Percentiles rank a stretch among this genome's conserved stretches.
Conservation (phyloP, 2,329 filamentous ascomycete genomes). For the Aureobasidium zeae region DNA sequence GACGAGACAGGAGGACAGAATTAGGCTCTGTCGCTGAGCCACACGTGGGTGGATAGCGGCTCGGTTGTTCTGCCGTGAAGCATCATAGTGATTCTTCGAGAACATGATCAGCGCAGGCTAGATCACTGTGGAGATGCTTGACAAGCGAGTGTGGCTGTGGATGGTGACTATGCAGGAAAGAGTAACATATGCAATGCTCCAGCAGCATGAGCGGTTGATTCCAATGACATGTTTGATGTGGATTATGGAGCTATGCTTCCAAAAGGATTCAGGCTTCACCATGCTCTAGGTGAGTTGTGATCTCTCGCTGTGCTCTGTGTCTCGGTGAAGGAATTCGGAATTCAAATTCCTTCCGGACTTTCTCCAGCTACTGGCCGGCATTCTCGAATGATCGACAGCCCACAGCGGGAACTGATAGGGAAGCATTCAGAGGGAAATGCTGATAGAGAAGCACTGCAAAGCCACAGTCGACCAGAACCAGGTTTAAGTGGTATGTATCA, state of each 20-base stretch:
- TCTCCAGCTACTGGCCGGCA: no score
- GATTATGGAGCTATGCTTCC: not conserved
- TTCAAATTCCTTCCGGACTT: not conserved
- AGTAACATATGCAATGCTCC: slow-evolving; percentile 1
- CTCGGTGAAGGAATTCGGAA: not conserved
- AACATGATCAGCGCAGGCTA: slow-evolving; percentile 3
- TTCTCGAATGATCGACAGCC: no score
- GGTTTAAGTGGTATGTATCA: not conserved
- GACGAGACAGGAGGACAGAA: slow-evolving; percentile 2
- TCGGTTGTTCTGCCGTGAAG: slow-evolving; percentile 8
- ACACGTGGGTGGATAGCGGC: slow-evolving; percentile 1
- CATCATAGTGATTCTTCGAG: slow-evolving; percentile 10
- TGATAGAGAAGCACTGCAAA: no score
- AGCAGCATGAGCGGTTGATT: not conserved
- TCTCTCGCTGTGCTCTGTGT: not conserved
- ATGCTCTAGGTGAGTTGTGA: not conserved
- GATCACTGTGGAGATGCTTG: slow-evolving; percentile 13
- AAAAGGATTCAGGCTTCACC: not conserved
- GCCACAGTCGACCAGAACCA: not conserved
- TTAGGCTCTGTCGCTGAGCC: slow-evolving; percentile 2
- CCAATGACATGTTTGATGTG: not conserved
- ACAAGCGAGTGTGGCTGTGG: slow-evolving; percentile 11
- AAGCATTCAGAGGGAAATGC: no score
- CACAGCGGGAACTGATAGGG: not conserved
- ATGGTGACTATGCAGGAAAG: slow-evolving; percentile 3